A percentile compares a stretch with the other conserved stretches of the same genome.
phyloP scores from a whole-genome alignment of 345 rosid genomes.

The Eucalyptus polybractea region DNA sequence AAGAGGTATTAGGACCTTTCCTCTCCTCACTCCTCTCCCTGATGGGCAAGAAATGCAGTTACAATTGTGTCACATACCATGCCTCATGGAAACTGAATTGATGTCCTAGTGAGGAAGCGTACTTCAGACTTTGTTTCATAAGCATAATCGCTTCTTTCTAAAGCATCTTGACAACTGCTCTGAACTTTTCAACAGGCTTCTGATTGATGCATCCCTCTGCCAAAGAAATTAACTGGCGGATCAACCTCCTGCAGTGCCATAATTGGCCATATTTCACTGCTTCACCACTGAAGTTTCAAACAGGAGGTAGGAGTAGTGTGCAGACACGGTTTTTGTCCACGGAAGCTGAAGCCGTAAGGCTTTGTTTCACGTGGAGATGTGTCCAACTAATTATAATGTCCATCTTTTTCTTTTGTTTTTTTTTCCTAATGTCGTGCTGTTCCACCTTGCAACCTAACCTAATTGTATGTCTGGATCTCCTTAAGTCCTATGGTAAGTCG shows the following conservation, averaged over 20 bases:
- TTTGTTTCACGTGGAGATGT: background rate
- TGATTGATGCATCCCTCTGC: background rate
- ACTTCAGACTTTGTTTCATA: background rate
- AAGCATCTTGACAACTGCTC: background rate
- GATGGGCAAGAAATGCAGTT: background rate
- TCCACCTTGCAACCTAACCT: background rate
- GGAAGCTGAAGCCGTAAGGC: background rate
- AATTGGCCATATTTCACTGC: background rate
- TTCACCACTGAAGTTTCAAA: background rate
- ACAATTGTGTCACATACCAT: background rate
- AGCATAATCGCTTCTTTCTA: background rate
- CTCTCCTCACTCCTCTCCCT: background rate
- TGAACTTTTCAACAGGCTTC: background rate
- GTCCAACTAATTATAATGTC: background rate
- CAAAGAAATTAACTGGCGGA: background rate
- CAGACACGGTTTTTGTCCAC: background rate
- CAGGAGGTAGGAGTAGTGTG: background rate
- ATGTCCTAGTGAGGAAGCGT: background rate
- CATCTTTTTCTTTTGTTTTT: background rate
- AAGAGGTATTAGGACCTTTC: background rate
- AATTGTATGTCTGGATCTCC: background rate
- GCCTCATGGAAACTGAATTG: background rate
- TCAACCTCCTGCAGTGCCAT: background rate
- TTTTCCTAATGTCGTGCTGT: background rate
- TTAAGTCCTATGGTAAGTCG: background rate